A percentile compares a stretch with the other conserved stretches of the same genome.
Conservation (phyloP, 768 basidiomycete genomes). For the Chalciporus piperatus region DNA sequence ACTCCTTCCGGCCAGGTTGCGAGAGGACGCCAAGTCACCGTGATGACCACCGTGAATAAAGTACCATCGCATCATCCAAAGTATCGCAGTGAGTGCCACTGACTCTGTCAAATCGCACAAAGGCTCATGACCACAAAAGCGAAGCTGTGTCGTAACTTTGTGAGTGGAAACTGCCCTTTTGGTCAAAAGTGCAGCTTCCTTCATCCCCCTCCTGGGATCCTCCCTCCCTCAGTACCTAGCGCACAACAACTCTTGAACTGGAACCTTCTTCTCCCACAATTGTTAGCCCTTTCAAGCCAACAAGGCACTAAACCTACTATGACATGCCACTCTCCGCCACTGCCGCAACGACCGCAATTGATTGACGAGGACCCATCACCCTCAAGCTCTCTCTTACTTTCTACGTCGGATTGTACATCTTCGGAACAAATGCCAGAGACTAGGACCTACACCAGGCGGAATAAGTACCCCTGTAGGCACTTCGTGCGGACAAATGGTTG, state of each 20-base stretch:
- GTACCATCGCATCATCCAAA: conserved; percentile 18
- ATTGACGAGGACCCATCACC: conserved; percentile 22
- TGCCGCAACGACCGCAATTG: conserved; percentile 6
- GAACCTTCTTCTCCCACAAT: conserved; percentile 18
- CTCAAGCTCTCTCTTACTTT: conserved; percentile 21
- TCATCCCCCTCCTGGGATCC: conserved; percentile 24
- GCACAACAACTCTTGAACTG: conserved; percentile 15
- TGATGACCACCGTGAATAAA: conserved; percentile 7
- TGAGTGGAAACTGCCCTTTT: conserved; percentile 36
- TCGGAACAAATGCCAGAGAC: conserved; percentile 5
- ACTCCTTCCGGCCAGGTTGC: background rate
- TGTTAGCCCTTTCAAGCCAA: conserved; percentile 9
- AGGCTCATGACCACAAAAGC: conserved; percentile 21
- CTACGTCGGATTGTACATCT: conserved; percentile 19
- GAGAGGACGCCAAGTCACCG: conserved; percentile 1
- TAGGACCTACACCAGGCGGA: conserved; percentile 9
- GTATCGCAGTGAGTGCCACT: conserved; percentile 31
- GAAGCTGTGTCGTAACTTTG: conserved; percentile 37
- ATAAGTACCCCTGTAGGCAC: conserved; percentile 40
- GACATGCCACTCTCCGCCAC: conserved; percentile 2
- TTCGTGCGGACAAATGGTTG: conserved; percentile 40
- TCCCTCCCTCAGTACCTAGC: conserved; percentile 15
- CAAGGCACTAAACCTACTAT: conserved; percentile 1
- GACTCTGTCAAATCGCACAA: background rate
- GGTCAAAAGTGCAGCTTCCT: conserved; percentile 39